Evolutionary conservation across 306 rosid species (phyloP), one percentile per base, ranked within the genome.

Genomic region (Chamaecrista fasciculata): DNA sequence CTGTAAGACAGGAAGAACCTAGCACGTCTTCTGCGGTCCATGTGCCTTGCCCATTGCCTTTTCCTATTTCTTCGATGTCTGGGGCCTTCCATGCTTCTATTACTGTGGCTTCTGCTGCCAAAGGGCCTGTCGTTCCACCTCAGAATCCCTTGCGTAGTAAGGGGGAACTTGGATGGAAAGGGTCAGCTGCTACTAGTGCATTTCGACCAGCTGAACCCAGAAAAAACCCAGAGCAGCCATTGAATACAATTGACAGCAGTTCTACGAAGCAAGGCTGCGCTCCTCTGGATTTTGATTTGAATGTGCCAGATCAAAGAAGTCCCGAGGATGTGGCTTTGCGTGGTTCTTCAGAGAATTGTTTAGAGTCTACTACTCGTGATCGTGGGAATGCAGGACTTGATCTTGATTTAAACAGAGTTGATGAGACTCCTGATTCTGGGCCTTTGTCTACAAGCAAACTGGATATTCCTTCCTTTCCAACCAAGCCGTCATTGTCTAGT

Each of bases 171-270:
- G 98, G 96, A 61, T 92, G 96, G 98, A 92, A 90, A 76, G 98
- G 98, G 9, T 87, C 98, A 15, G 95, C 98, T 59, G 96, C 93
- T 56, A 92, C 96, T 26, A 92, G 98, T 74, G 98, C 98, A 59
- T 89, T 92, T 75, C 86, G 96, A 11, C 93, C 96, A 8, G 96
- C 98, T 16, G 98, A 92, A 74, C 98, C 93, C 28, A 81, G 96
- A 71, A 92, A 86, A 67, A 79, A 62, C 76, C 43, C 77, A 2
- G 97, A 88, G 71, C 59, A 43, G 33, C 42, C 66, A 7, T 79
- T 75, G 23, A 73, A 40, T 71, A 69, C 77, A 25, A 72, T 36
- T 29, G 92, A 82, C 58, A 29, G 72, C 59, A 52, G 82, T 29
- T 42, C 76, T 49, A 42, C 70, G 77, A 92, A 78, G 76, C 87